phyloP scores from a whole-genome alignment of 805 yeast genomes.

The Metschnikowia sp. region DNA sequence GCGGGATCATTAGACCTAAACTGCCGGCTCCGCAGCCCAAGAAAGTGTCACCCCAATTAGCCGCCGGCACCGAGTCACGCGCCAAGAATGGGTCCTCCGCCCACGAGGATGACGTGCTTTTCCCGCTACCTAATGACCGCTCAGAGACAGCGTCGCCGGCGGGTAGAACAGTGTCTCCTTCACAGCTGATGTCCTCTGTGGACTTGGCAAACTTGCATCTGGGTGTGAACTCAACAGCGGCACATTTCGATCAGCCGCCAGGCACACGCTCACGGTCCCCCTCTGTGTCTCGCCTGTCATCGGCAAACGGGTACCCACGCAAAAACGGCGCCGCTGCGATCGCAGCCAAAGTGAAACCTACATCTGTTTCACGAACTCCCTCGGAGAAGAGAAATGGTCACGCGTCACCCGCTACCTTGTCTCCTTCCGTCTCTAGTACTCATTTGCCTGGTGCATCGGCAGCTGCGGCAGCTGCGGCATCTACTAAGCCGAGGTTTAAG shows the following conservation, averaged over 20 bases:
- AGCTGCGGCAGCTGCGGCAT: constrained; percentile 6
- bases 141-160: constrained; percentile 13
- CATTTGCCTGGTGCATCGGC: constrained; percentile 11
- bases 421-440: constrained; percentile 12
- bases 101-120: constrained; percentile 17
- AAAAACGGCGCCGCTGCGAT: constrained; percentile 7
- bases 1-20: constrained; percentile 4
- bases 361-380: constrained; percentile 20
- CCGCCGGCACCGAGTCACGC: not conserved
- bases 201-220: not conserved
- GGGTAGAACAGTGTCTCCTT: constrained; percentile 1
- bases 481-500: constrained; percentile 45
- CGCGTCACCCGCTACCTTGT: constrained; percentile 7
- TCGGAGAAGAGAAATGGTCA: constrained; percentile 17
- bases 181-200: constrained; percentile 5
- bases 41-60: not conserved
- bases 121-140: constrained; percentile 18
- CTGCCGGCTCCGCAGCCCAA: constrained; percentile 7
- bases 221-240: not conserved
- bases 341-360: constrained; percentile 12
- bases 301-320: constrained; percentile 13
- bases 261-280: constrained; percentile 10
- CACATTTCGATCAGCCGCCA: not conserved
- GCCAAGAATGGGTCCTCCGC: no score
- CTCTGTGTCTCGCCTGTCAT: constrained; percentile 19